Evolutionary conservation across 2,329 filamentous ascomycete genomes (phyloP).

Genomic region (Aspergillus sp.): DNA sequence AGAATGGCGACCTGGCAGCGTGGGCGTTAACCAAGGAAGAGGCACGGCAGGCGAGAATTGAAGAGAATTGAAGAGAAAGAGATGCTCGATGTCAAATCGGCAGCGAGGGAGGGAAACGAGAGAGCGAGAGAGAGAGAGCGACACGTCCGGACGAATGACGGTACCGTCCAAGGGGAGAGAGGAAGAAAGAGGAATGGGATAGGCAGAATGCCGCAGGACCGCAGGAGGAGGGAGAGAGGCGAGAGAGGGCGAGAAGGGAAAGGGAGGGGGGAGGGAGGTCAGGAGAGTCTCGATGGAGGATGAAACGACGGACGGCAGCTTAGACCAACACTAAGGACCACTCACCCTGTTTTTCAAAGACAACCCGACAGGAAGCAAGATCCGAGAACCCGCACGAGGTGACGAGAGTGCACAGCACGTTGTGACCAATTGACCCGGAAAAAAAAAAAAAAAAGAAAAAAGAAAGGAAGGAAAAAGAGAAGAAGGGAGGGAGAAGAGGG

Average conservation of each 20-base stretch:
- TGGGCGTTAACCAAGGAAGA: conserved; percentile 14
- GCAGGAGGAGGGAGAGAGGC: conserved; percentile 2
- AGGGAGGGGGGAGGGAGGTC: conserved; percentile 4
- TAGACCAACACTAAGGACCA: conserved; percentile 5
- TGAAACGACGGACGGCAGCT: conserved; percentile 20
- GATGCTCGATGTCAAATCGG: conserved; percentile 26
- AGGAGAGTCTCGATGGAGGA: conserved; percentile 6
- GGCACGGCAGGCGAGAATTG: conserved; percentile 15
- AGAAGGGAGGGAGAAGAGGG: neutral
- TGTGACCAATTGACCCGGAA: neutral
- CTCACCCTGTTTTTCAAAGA: conserved; percentile 2
- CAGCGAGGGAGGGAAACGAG: conserved; percentile 7
- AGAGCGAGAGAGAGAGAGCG: conserved; percentile 7
- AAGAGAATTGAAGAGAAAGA: neutral
- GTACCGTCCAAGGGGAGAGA: conserved; percentile 1
- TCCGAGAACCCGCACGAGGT: conserved; percentile 1
- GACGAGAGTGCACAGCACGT: conserved; percentile 7
- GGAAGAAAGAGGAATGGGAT: neutral
- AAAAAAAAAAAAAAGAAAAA: neutral
- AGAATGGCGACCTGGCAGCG: conserved; percentile 18
- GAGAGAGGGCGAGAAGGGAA: conserved; percentile 4
- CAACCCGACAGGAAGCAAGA: neutral
- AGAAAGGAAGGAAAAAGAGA: neutral
- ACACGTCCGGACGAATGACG: conserved; percentile 5
- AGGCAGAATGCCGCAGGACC: neutral